Evolutionary conservation across 2,329 filamentous ascomycete species (phyloP).

Genomic region (Fusarium stilboides): DNA sequence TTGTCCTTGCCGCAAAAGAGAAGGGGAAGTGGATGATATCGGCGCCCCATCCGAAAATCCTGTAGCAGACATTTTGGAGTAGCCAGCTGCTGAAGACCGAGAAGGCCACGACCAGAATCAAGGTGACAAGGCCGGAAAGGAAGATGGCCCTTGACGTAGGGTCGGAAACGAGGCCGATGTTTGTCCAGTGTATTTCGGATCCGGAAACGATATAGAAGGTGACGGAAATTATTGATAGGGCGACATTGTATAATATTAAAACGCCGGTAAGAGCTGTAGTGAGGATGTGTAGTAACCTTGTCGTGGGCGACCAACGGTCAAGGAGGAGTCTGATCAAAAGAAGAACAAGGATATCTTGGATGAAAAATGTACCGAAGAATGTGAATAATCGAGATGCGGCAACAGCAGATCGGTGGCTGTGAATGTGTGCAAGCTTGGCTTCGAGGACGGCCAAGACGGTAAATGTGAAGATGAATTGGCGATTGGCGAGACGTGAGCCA

Average conservation of each 20-base stretch:
- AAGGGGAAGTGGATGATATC: slow-evolving; percentile 52
- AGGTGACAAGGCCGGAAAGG: slow-evolving; percentile 54
- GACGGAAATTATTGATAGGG: slow-evolving; percentile 47
- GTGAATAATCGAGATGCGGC: slow-evolving; percentile 47
- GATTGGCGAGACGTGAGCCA: slow-evolving; percentile 49
- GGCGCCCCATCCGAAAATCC: slow-evolving; percentile 47
- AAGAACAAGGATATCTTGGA: slow-evolving; percentile 53
- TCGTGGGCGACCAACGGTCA: slow-evolving; percentile 41
- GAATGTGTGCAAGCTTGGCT: slow-evolving; percentile 54
- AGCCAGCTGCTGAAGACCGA: slow-evolving; percentile 43
- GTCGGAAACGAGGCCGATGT: slow-evolving; percentile 53
- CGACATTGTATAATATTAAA: slow-evolving; percentile 44
- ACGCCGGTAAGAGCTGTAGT: slow-evolving; percentile 31
- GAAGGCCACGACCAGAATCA: slow-evolving; percentile 38
- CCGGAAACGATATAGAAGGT: slow-evolving; percentile 55
- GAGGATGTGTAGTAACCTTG: slow-evolving; percentile 26
- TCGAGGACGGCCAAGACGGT: slow-evolving; percentile 50
- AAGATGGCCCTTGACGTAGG: slow-evolving; percentile 53
- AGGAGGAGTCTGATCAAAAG: slow-evolving; percentile 53
- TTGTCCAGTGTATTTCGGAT: slow-evolving; percentile 56
- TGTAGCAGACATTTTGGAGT: slow-evolving; percentile 48
- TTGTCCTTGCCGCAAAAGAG: slow-evolving; percentile 20
- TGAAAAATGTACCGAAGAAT: slow-evolving; percentile 55
- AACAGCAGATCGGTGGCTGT: slow-evolving; percentile 52
- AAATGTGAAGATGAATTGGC: slow-evolving; percentile 53